These are phyloP conservation scores for Ambrosia trifida DNA, from an alignment of 129 eudicot species.

Conservation along the genomic window DNA sequence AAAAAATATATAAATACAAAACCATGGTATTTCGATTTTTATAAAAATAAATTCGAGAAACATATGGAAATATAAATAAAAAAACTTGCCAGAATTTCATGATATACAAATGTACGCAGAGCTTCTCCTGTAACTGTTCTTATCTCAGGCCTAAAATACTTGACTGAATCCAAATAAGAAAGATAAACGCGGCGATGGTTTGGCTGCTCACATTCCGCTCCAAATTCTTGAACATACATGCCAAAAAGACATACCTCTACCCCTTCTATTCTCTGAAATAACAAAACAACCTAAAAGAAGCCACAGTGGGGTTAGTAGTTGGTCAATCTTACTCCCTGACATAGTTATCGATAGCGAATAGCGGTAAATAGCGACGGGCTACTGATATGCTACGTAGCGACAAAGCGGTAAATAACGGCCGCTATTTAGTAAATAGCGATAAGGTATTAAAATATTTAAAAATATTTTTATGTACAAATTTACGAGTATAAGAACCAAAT, in stretches of 20 bases:
- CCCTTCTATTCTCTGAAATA: constrained; percentile 97
- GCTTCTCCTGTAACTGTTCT: constrained; percentile 94
- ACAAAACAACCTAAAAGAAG: constrained; percentile 68
- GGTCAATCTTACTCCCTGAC: not conserved
- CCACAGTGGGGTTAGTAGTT: constrained; percentile 19
- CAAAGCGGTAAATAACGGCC: too few relatives aligned
- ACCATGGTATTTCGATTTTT: not conserved
- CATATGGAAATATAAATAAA: not conserved
- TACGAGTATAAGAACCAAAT: too few relatives aligned
- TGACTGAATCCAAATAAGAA: constrained; percentile 93
- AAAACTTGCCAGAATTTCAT: constrained; percentile 83
- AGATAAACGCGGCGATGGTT: constrained; percentile 97
- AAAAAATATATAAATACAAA: not conserved
- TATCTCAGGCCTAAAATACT: constrained; percentile 93
- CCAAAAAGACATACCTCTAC: constrained; percentile 99
- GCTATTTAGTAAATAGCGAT: too few relatives aligned
- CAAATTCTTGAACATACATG: constrained; percentile 99
- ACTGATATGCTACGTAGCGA: too few relatives aligned
- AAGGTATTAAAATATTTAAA: too few relatives aligned
- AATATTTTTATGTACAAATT: too few relatives aligned
- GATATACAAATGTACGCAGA: constrained; percentile 95
- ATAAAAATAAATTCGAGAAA: not conserved
- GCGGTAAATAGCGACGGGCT: too few relatives aligned
- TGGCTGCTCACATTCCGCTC: constrained; percentile 91
- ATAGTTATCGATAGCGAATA: too few relatives aligned